These are phyloP conservation scores for Sporothrix mexicana DNA, from an alignment of 2,329 filamentous ascomycete genomes.

Conservation along the genomic window DNA sequence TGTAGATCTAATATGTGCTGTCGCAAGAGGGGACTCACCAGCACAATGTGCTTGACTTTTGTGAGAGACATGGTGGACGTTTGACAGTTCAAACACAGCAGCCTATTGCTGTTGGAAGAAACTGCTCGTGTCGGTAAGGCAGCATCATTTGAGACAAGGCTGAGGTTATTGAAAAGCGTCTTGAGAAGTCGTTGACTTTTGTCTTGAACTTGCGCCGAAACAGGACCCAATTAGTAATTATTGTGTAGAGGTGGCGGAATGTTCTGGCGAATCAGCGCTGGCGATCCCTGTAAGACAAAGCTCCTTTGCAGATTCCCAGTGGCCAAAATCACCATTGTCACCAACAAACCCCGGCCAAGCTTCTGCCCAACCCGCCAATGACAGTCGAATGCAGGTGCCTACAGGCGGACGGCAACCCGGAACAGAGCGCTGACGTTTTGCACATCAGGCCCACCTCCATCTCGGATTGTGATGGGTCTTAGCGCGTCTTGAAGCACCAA, in stretches of 20 bases:
- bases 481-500: conserved; percentile 11
- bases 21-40: conserved; percentile 51
- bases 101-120: neutral
- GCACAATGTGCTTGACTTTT: conserved; percentile 76
- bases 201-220: conserved; percentile 6
- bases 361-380: conserved; percentile 1
- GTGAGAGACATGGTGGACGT: conserved; percentile 64
- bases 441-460: neutral
- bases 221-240: conserved; percentile 29
- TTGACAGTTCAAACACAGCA: neutral
- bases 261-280: conserved; percentile 24
- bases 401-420: conserved; percentile 7
- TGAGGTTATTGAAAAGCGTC: neutral
- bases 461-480: neutral
- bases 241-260: conserved; percentile 9
- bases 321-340: no score
- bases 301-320: neutral
- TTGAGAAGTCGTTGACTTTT: neutral
- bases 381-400: conserved; percentile 16
- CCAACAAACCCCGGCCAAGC: neutral
- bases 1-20: conserved; percentile 30
- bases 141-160: neutral
- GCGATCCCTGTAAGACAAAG: neutral
- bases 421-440: conserved; percentile 11
- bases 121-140: neutral